Evolutionary conservation across 2,329 filamentous ascomycete species (phyloP), one percentile per base, ranked within the genome.

Genomic region (Monilinia fructigena): DNA sequence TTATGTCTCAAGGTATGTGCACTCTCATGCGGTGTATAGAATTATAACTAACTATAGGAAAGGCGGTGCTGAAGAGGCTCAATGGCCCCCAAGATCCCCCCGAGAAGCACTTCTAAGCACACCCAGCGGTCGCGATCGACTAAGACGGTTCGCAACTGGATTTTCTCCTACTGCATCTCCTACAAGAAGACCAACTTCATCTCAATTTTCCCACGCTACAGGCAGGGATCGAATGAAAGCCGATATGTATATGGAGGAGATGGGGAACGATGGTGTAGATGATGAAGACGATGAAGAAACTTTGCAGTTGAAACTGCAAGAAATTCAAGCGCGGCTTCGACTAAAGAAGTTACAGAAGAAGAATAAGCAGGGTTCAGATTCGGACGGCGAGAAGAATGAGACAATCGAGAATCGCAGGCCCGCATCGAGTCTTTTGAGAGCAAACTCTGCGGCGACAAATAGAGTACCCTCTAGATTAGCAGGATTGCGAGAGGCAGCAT

Each of bases 301-400:
- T 1, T 79, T 98, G 45, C 87, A 96, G 75, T 80, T 99, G 69
- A 89, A 96, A 76, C 81, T 98, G 6, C 88, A 93, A 70, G 92
- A 91, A 65, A 96, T 99, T 67, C 89, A 98, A 77, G 92, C 93
- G 8, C 89, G 90, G 68, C 79, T 98, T 63, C 95, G 89, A 77
- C 78, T 98, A 70, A 98, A 97, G 78, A 93, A 89, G 74, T 80
- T 98, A 18, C 91, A 95, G 76, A 89, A 88, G 75, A 86, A 82
- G 74, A 79, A 81, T 67, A 70, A 75, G 68, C 69, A 78, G 70
- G 53, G 73, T 65, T 72, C 71, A 55, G 72, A 71, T 65, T 72
- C 71, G 10, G 74, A 74, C 40, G 69, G 67, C 18, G 72, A 74
- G 40, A 61, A 50, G 58, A 61, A 40, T 14, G 58, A 61, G 45